A percentile compares a stretch with the other conserved stretches of the same genome.
Evolutionary conservation across 768 basidiomycete genomes (phyloP).

Genomic region (Termitomyces heimii): DNA sequence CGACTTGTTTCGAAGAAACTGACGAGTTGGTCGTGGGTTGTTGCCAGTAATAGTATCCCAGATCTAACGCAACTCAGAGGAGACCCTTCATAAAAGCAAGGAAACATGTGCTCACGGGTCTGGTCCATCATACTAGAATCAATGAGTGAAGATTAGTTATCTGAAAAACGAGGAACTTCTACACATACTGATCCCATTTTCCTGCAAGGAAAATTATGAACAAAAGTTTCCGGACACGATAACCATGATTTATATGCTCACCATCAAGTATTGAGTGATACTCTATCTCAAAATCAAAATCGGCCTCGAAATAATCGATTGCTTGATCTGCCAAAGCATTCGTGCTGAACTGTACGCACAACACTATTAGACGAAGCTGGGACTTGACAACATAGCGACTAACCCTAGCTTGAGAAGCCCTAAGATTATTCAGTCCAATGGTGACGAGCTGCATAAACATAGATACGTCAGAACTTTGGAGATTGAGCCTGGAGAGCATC

Average conservation of each 20-base stretch:
- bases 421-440: slow-evolving; percentile 55
- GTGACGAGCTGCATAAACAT: slow-evolving; percentile 32
- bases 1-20: slow-evolving; percentile 10
- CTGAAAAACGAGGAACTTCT: background rate
- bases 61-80: slow-evolving; percentile 22
- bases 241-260: slow-evolving; percentile 3
- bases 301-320: slow-evolving; percentile 50
- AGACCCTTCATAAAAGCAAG: background rate
- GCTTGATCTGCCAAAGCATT: slow-evolving; percentile 53
- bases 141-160: background rate
- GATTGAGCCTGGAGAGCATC: background rate
- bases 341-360: slow-evolving; percentile 36
- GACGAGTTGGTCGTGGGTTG: slow-evolving; percentile 62
- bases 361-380: background rate
- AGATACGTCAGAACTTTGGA: no score
- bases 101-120: slow-evolving; percentile 34
- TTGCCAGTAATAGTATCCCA: slow-evolving; percentile 68
- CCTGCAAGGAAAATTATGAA: slow-evolving; percentile 21
- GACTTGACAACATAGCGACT: slow-evolving; percentile 1
- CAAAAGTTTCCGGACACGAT: background rate
- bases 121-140: slow-evolving; percentile 60
- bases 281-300: slow-evolving; percentile 53
- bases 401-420: slow-evolving; percentile 56
- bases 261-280: slow-evolving; percentile 57
- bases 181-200: slow-evolving; percentile 59